These are phyloP conservation scores for Boletus huronensis DNA, from an alignment of 768 basidiomycete species.

Conservation along the genomic window DNA sequence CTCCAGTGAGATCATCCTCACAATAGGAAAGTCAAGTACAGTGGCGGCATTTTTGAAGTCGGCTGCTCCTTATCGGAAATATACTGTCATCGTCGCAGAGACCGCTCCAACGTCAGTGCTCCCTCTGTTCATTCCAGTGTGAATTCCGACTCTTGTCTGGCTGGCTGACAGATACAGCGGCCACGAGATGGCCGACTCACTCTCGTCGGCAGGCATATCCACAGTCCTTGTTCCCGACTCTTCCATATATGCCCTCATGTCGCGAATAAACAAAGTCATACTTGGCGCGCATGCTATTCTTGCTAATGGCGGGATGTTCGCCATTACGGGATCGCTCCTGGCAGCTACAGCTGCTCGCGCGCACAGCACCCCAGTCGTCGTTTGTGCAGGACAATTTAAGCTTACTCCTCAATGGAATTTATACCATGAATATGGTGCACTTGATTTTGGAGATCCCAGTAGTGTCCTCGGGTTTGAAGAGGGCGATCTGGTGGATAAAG, in stretches of 20 bases:
- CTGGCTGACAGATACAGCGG: slow-evolving; percentile 65
- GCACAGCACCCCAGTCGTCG: slow-evolving; percentile 89
- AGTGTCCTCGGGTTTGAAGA: slow-evolving; percentile 72
- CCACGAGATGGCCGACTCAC: slow-evolving; percentile 75
- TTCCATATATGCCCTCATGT: slow-evolving; percentile 93
- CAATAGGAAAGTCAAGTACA: slow-evolving; percentile 90
- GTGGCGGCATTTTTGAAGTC: slow-evolving; percentile 92
- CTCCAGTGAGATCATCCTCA: slow-evolving; percentile 87
- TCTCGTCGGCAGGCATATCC: slow-evolving; percentile 78
- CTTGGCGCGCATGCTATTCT: slow-evolving; percentile 94
- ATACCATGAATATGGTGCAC: slow-evolving; percentile 81
- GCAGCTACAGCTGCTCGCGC: slow-evolving; percentile 84
- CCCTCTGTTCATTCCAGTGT: not conserved
- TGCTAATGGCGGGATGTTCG: slow-evolving; percentile 95
- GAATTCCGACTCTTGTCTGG: slow-evolving; percentile 1
- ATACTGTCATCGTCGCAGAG: slow-evolving; percentile 94
- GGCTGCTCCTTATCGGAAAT: slow-evolving; percentile 86
- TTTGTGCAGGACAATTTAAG: slow-evolving; percentile 96
- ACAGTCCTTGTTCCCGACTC: slow-evolving; percentile 98
- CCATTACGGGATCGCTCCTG: slow-evolving; percentile 78
- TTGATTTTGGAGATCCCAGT: slow-evolving; percentile 73
- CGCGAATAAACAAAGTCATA: slow-evolving; percentile 94
- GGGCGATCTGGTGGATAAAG: slow-evolving; percentile 75
- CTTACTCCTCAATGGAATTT: slow-evolving; percentile 88
- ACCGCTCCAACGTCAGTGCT: slow-evolving; percentile 82